phyloP scores from a whole-genome alignment of 2,329 filamentous ascomycete genomes.

The Knufia fluminis region DNA sequence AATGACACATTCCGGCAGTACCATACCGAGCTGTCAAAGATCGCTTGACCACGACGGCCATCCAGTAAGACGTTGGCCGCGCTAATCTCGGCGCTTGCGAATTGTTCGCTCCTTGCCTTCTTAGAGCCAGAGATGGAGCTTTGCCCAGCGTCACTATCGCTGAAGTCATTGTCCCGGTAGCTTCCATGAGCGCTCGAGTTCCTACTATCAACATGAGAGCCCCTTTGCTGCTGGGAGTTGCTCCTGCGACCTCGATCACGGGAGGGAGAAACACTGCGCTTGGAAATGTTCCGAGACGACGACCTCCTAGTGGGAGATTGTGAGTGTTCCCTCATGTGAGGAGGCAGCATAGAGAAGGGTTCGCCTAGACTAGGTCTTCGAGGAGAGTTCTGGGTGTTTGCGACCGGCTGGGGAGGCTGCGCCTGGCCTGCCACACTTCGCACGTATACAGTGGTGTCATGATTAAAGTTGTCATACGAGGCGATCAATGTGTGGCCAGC shows the following conservation, averaged over 20 bases:
- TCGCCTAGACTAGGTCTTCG: conserved; percentile 51
- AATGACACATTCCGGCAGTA: conserved; percentile 6
- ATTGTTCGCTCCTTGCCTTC: conserved; percentile 68
- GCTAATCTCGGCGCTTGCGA: conserved; percentile 94
- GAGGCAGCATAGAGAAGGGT: conserved; percentile 55
- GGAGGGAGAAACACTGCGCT: conserved; percentile 69
- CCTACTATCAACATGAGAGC: conserved; percentile 57
- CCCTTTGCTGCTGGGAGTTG: conserved; percentile 64
- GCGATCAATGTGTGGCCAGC: conserved; percentile 86
- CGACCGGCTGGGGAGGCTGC: conserved; percentile 40
- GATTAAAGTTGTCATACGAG: conserved; percentile 86
- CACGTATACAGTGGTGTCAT: conserved; percentile 90
- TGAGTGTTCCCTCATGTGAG: conserved; percentile 47
- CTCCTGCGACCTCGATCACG: conserved; percentile 64
- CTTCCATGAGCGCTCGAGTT: conserved; percentile 50
- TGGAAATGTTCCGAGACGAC: conserved; percentile 59
- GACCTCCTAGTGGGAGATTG: conserved; percentile 56
- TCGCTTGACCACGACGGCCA: conserved; percentile 86
- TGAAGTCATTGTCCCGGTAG: conserved; percentile 69
- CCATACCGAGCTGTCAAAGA: conserved; percentile 94
- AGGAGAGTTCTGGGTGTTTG: conserved; percentile 44
- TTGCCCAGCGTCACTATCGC: conserved; percentile 74
- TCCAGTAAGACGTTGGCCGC: conserved; percentile 97
- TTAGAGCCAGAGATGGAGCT: conserved; percentile 63
- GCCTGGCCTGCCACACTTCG: conserved; percentile 59